Percentiles rank a stretch among this genome's conserved stretches.
Evolutionary conservation across 768 basidiomycete genomes (phyloP).

Genomic region (Suillus bovinus): DNA sequence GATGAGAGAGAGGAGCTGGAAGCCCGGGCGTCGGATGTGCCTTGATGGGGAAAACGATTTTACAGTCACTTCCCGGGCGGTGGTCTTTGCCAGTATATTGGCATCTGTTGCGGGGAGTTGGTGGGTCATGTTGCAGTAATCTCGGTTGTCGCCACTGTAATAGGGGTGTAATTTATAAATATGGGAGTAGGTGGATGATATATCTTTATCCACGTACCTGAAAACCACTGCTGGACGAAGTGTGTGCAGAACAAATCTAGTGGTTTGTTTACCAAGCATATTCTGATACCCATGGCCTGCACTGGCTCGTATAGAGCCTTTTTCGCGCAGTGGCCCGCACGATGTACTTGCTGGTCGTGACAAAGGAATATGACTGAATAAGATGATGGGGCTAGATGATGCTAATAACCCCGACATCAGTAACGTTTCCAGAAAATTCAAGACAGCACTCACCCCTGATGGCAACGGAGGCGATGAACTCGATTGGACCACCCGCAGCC

Average conservation of each 20-base stretch:
- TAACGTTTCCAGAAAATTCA: no score
- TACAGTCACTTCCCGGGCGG: conserved; percentile 77
- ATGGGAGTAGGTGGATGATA: conserved; percentile 5
- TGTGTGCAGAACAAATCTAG: conserved; percentile 65
- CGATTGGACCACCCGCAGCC: conserved; percentile 52
- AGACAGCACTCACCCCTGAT: conserved; percentile 17
- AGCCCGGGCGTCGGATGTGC: conserved; percentile 75
- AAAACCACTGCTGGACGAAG: conserved; percentile 71
- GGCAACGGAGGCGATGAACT: conserved; percentile 53
- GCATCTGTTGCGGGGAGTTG: conserved; percentile 30
- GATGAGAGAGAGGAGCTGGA: conserved; percentile 80
- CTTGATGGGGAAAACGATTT: conserved; percentile 83
- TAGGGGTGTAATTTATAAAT: conserved; percentile 7
- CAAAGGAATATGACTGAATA: conserved; percentile 88
- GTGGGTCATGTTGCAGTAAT: conserved; percentile 82
- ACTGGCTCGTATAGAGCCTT: conserved; percentile 67
- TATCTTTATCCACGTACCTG: conserved; percentile 48
- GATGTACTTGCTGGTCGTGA: conserved; percentile 68
- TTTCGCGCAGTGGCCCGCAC: conserved; percentile 80
- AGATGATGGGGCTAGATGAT: conserved; percentile 49
- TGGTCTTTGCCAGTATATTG: conserved; percentile 19
- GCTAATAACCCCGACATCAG: conserved; percentile 14
- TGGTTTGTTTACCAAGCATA: conserved; percentile 78
- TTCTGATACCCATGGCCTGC: conserved; percentile 84
- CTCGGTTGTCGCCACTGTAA: conserved; percentile 85